Evolutionary conservation across 352 stramenopile genomes (phyloP), one percentile per base, ranked within the genome.

Genomic region (Phytophthora brassicae): DNA sequence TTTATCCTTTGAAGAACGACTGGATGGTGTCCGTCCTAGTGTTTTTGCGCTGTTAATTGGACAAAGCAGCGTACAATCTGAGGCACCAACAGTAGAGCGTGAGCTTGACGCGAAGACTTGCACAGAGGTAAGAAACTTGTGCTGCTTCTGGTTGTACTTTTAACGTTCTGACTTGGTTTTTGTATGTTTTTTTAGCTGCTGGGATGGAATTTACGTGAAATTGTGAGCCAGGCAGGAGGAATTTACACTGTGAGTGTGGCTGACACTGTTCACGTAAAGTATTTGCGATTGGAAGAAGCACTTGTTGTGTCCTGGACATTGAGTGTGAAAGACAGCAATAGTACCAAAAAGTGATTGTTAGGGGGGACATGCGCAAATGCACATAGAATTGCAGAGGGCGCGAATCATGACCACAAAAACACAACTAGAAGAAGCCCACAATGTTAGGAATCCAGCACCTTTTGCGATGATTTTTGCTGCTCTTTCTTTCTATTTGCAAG

Each of bases 21-120:
- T 92, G 24, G 78, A 92, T 44, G 82, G 82, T n/a, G 70, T 92
- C 4, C 78, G 79, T 24, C 65, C 68, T 13, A 88, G 76, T 28
- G 67, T 82, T 7, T 88, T 89, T 57, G 80, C 82, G 43, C 51
- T 88, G 24, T 45, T 92, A 19, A 83, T 86, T 49, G 72, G 71
- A 24, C 77, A 79, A 23, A 78, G 67, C 39, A 80, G 64, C 31
- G 59, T 64, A 23, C 69, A 79, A 26, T 51, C 61, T 14, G 66
- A 70, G 1, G 48, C 62, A 46, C 38, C 60, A 8, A 67, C 57
- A 14, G 60, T 79, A 29, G 74, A 75, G 16, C 51, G 84, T 31
- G 65, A 84, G 16, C 61, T 88, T 43, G 69, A 86, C 56, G 52
- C 65, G 17, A 81, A 77, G 31, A 35, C 74, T 20, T 84, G 70